Percentiles rank a stretch among this genome's conserved stretches.
phyloP scores from a whole-genome alignment of 441 rosid genomes.

The Macaranga tanarius region DNA sequence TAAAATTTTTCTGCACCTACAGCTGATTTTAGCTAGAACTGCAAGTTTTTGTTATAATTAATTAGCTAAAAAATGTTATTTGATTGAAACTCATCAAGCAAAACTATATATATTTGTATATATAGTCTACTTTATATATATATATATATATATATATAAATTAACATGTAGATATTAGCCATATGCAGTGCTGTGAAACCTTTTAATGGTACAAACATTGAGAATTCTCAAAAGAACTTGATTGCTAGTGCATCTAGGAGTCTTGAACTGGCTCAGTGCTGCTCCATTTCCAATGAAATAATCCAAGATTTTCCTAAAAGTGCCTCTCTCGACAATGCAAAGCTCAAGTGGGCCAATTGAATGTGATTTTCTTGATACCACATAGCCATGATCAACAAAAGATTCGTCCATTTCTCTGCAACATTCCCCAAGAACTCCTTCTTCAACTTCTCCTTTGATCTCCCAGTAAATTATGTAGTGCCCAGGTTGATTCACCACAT shows the following conservation, averaged over 20 bases:
- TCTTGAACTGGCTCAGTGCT: slow-evolving; percentile 83
- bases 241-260: slow-evolving; percentile 80
- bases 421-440: slow-evolving; percentile 56
- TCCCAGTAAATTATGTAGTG: slow-evolving; percentile 94
- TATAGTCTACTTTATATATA: too few species aligned
- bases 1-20: too few species aligned
- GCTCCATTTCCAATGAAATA: slow-evolving; percentile 64
- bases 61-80: too few species aligned
- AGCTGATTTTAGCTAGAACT: too few species aligned
- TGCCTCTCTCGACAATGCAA: slow-evolving; percentile 63
- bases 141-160: too few species aligned
- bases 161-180: not conserved
- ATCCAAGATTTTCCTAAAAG: slow-evolving; percentile 71
- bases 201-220: slow-evolving; percentile 50
- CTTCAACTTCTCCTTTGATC: slow-evolving; percentile 69
- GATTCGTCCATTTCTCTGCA: slow-evolving; percentile 72
- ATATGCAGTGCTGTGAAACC: slow-evolving; percentile 65
- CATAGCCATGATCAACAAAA: slow-evolving; percentile 76
- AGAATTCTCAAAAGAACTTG: slow-evolving; percentile 58
- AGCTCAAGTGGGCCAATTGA: slow-evolving; percentile 85
- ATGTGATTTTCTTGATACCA: slow-evolving; percentile 62
- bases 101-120: too few species aligned
- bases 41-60: too few species aligned
- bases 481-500: slow-evolving; percentile 52
- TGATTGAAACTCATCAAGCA: too few species aligned